Evolutionary conservation across 331 rosid species (phyloP), one percentile per base, ranked within the genome.

Genomic region (Acacia concinna): DNA sequence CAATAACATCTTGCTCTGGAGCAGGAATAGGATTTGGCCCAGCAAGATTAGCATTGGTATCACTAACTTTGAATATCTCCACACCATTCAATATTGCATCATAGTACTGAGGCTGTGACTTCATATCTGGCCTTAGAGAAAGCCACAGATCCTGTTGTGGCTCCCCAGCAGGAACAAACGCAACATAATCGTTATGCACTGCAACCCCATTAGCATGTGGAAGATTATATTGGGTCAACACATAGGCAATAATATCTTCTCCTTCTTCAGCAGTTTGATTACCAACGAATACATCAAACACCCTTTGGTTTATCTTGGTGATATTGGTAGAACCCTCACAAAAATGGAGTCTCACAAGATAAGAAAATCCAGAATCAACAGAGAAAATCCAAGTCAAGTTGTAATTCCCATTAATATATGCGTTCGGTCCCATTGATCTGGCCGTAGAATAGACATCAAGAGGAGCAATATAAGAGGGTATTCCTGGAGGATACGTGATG

Each of bases 321-420:
- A 96, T 83, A 68, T 56, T 82, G 5, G 47, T 13, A 0, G 87
- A 52, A 41, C 84, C 83, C 82, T 96, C 98, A 52, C 98, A 93
- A 78, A 96, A 93, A 84, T 96, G 98, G 60, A 96, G 97, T 83
- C 99, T 87, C 73, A 91, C 98, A 40, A 96, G 89, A 91, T 96
- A 93, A 21, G 77, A 78, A 84, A 93, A 96, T 64, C 92, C 97
- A 0, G 98, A 73, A 52, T 96, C 99, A 10, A 96, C 73, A 0
- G 93, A 65, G 77, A 96, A 85, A 70, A 93, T 46, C 99, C 97
- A 96, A 78, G 93, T 91, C 87, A 96, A 73, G 75, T 96, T 96
- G 91, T 84, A 93, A 69, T 87, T 87, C 34, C 20, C 11, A 54
- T 86, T 96, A 93, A 90, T 74, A 4, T 32, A 0, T 6, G 15